phyloP scores from a whole-genome alignment of 164 flowering plant genomes.

The Akebia trifoliata region DNA sequence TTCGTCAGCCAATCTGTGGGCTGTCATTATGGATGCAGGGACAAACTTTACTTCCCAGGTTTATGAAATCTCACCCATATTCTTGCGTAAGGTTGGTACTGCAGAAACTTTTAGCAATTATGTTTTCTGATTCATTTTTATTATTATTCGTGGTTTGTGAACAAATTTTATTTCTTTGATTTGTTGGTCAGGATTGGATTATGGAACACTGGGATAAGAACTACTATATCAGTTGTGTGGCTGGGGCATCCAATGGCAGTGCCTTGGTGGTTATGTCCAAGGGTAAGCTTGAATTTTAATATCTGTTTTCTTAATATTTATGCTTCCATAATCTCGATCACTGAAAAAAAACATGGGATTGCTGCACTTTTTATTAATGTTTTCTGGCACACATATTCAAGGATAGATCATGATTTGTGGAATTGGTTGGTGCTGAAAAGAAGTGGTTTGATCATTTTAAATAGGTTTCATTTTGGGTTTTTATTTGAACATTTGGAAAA shows the following conservation, averaged over 20 bases:
- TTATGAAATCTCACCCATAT: constrained; percentile 38
- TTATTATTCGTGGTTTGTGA: not conserved
- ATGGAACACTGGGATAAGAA: constrained; percentile 59
- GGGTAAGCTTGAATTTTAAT: constrained; percentile 26
- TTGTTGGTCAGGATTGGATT: constrained; percentile 45
- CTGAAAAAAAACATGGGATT: not conserved
- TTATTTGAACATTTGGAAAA: no score
- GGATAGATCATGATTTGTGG: not conserved
- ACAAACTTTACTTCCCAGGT: constrained; percentile 53
- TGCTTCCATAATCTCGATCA: not conserved
- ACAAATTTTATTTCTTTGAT: not conserved
- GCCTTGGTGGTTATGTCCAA: constrained; percentile 59
- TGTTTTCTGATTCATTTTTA: constrained; percentile 2
- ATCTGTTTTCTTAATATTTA: not conserved
- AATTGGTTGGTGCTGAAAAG: no score
- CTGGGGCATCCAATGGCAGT: constrained; percentile 50
- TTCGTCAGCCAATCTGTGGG: constrained; percentile 47
- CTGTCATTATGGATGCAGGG: constrained; percentile 61
- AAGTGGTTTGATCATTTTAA: no score
- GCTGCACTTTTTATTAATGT: not conserved
- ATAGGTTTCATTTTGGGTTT: no score
- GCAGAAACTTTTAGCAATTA: not conserved
- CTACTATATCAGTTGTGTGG: constrained; percentile 49
- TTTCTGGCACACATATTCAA: no score
- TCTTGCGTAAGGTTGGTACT: constrained; percentile 45